phyloP scores from a whole-genome alignment of 345 rosid species.

The Salix caprea region DNA sequence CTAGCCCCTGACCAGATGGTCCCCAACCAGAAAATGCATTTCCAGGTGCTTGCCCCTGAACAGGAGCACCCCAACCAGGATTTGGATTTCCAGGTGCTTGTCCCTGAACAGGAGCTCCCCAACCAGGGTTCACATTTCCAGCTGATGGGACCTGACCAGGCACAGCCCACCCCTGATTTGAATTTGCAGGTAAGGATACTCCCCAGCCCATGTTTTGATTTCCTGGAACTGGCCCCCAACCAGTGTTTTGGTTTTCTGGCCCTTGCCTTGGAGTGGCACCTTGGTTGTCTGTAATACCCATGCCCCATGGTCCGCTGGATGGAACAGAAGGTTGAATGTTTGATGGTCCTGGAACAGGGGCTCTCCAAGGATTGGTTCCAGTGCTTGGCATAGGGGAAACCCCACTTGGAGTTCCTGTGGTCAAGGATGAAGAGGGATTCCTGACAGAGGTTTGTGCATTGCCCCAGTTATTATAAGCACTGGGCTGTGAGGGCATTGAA shows the following conservation, averaged over 20 bases:
- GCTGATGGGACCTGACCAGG: conserved; percentile 45
- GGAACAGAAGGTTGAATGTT: conserved; percentile 35
- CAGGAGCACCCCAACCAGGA: conserved; percentile 54
- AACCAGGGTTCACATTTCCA: conserved; percentile 43
- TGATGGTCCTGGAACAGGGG: conserved; percentile 39
- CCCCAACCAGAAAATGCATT: conserved; percentile 44
- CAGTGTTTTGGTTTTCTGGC: conserved; percentile 42
- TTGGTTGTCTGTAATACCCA: conserved; percentile 36
- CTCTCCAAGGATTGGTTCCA: conserved; percentile 63
- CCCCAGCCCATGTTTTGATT: conserved; percentile 63
- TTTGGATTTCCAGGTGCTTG: conserved; percentile 48
- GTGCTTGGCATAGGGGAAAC: conserved; percentile 37
- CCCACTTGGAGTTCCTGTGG: conserved; percentile 29
- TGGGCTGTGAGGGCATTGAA: conserved; percentile 24
- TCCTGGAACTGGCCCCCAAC: conserved; percentile 54
- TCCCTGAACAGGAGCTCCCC: conserved; percentile 51
- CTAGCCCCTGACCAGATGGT: conserved; percentile 42
- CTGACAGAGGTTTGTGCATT: conserved; percentile 40
- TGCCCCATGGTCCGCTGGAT: conserved; percentile 49
- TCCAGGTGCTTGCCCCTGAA: conserved; percentile 36
- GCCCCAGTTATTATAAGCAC: conserved; percentile 39
- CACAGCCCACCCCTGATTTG: conserved; percentile 48
- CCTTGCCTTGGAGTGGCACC: conserved; percentile 34
- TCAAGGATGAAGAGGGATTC: conserved; percentile 33
- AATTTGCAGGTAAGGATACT: conserved; percentile 47